A percentile compares a stretch with the other conserved stretches of the same genome.
These are phyloP conservation scores for Backusella tuberculispora DNA, from an alignment of 192 early-diverging fungal genomes.

Conservation along the genomic window DNA sequence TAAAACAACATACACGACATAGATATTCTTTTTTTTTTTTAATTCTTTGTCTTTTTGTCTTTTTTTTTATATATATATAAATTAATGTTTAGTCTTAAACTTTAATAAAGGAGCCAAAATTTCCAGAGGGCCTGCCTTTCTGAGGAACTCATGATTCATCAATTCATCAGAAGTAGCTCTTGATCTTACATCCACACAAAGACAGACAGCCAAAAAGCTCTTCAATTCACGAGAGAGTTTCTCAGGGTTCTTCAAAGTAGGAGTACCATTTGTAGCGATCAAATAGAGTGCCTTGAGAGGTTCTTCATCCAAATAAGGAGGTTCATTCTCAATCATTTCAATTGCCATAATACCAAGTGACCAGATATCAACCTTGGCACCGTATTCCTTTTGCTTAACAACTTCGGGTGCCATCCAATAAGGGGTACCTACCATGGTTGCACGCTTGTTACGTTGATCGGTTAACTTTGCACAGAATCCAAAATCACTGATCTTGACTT, in stretches of 20 bases:
- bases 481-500: slow-evolving; percentile 92
- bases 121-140: slow-evolving; percentile 60
- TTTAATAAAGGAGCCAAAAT: slow-evolving; percentile 68
- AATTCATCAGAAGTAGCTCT: slow-evolving; percentile 80
- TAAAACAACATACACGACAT: too few species aligned
- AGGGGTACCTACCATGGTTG: slow-evolving; percentile 87
- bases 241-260: slow-evolving; percentile 86
- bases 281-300: slow-evolving; percentile 91
- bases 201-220: slow-evolving; percentile 82
- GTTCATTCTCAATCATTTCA: slow-evolving; percentile 96
- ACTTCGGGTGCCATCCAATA: slow-evolving; percentile 90
- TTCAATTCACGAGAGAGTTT: slow-evolving; percentile 75
- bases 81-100: slow-evolving; percentile 39
- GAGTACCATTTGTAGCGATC: slow-evolving; percentile 96
- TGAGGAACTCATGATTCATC: slow-evolving; percentile 78
- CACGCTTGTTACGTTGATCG: slow-evolving; percentile 80
- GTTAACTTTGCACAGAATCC: slow-evolving; percentile 92
- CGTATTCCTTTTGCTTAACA: slow-evolving; percentile 79
- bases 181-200: slow-evolving; percentile 87
- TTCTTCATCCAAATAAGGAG: slow-evolving; percentile 93
- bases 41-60: too few species aligned
- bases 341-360: slow-evolving; percentile 95
- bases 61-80: neutral
- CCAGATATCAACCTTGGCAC: slow-evolving; percentile 86
- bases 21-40: too few species aligned